A percentile compares a stretch with the other conserved stretches of the same genome.
Conservation (phyloP, 1,139 yeast genomes). For the Kurtzmaniella quercitrusa region DNA sequence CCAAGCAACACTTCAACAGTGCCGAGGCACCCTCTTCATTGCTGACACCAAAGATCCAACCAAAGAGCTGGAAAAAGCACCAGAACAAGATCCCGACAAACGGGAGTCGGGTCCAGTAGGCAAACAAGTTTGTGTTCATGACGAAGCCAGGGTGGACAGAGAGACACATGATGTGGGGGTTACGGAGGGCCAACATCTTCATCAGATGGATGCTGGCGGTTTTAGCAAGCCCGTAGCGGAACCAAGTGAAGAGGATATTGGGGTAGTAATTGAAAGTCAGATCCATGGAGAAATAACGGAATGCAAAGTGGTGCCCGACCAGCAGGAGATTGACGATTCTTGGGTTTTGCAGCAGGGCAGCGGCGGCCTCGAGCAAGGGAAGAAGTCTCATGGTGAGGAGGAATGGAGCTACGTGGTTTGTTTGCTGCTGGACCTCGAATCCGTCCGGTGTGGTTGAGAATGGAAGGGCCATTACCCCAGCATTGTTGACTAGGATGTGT, state of each 20-base stretch:
- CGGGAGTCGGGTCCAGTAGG: conserved; percentile 77
- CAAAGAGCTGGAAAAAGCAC: conserved; percentile 64
- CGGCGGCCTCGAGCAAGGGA: conserved; percentile 41
- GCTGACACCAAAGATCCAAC: conserved; percentile 64
- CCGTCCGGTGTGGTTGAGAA: conserved; percentile 60
- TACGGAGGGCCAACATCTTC: conserved; percentile 58
- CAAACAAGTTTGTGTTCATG: conserved; percentile 69
- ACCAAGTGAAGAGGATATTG: conserved; percentile 66
- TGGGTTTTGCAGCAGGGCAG: conserved; percentile 21
- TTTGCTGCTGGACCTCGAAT: conserved; percentile 77
- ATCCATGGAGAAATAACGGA: conserved; percentile 46
- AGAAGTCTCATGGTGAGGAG: conserved; percentile 60
- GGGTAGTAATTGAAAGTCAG: conserved; percentile 59
- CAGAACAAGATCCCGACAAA: conserved; percentile 68
- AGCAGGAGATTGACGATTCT: conserved; percentile 68
- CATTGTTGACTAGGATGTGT: conserved; percentile 69
- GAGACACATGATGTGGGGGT: conserved; percentile 61
- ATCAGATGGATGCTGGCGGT: conserved; percentile 76
- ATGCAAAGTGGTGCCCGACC: conserved; percentile 59
- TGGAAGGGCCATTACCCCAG: conserved; percentile 81
- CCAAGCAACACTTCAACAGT: conserved; percentile 60
- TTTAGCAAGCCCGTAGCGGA: conserved; percentile 77
- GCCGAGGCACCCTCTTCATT: conserved; percentile 71
- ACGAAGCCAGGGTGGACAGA: conserved; percentile 87
- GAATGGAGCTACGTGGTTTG: conserved; percentile 75